Base-by-base conservation (phyloP, 176 grass and related monocot species). In the Echinochloa phyllopogon region DNA sequence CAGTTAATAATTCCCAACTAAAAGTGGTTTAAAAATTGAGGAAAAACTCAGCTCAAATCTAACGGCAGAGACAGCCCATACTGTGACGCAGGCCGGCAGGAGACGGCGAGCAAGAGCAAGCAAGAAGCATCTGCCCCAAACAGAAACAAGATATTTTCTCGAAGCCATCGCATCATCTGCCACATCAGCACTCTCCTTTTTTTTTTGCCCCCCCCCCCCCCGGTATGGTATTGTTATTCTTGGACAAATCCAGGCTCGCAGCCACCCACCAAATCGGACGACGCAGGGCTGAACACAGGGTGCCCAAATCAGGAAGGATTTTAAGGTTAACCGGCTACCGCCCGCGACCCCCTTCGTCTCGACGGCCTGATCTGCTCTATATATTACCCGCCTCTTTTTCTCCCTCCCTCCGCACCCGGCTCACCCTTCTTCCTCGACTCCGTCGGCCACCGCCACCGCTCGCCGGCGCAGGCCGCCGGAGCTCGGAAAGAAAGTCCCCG, bases 251-350 rank as follows among this genome's bases (percentile, higher is more conserved):
- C 65, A 82, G 49, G 63, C 64, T 48, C 79, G 79, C 79, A 56
- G 49, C 77, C 50, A 69, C 49, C 65, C 65, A 70, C 50, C 65
- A 57, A 87, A 91, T 57, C 39, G 55, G 72, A 81, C 43, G 65
- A 70, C 38, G 79, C 64, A 59, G 74, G 18, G 52, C 8, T 36
- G 36, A 58, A 42, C 36, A 61, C 53, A 81, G 79, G 79, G 79
- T 69, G 65, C 86, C 82, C 86, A 86, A 88, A 91, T 89, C 59
- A 50, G 84, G 92, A 74, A 91, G 85, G 85, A 71, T 82, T 87
- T 94, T 88, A 83, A 95, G 90, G 90, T 88, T 90, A 86, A 95
- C 90, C 87, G 81, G 81, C 79, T 69, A 87, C 81, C 76, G 37
- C 73, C 83, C 39, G 83, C 47, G 29, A 67, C 76, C 79, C 75